Evolutionary conservation across 768 basidiomycete species (phyloP).

Genomic region (Cyclocybe cylindracea): DNA sequence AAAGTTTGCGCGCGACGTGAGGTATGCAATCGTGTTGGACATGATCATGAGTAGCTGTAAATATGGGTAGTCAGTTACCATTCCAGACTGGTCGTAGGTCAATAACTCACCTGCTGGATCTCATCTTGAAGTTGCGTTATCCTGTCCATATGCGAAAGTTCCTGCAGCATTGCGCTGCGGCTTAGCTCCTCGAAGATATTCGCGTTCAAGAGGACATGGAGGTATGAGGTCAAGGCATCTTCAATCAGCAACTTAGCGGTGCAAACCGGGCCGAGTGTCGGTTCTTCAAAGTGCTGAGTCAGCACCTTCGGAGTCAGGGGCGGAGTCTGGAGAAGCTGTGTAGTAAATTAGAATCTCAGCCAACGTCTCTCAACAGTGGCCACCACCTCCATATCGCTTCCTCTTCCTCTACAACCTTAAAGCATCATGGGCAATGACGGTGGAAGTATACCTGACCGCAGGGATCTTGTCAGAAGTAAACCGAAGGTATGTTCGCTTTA

Average conservation of each 20-base stretch:
- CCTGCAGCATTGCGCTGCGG: constrained; percentile 85
- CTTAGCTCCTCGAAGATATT: constrained; percentile 1
- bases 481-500: constrained; percentile 51
- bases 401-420: not conserved
- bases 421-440: constrained; percentile 82
- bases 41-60: constrained; percentile 82
- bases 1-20: constrained; percentile 76
- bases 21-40: constrained; percentile 79
- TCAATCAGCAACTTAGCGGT: not conserved
- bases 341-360: not conserved
- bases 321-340: too few species aligned
- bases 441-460: constrained; percentile 82
- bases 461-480: constrained; percentile 75
- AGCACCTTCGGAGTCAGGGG: not conserved
- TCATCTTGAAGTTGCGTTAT: constrained; percentile 95
- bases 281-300: not conserved
- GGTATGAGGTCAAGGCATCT: not conserved
- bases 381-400: not conserved
- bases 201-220: constrained; percentile 16
- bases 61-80: not conserved
- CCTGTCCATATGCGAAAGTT: constrained; percentile 93
- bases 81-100: not conserved
- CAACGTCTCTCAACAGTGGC: not conserved
- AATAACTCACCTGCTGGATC: constrained; percentile 70
- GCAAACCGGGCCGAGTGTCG: too few species aligned